Percentiles rank a stretch among this genome's conserved stretches.
phyloP scores from a whole-genome alignment of 352 stramenopile species.

The Blastocystis sp. region DNA sequence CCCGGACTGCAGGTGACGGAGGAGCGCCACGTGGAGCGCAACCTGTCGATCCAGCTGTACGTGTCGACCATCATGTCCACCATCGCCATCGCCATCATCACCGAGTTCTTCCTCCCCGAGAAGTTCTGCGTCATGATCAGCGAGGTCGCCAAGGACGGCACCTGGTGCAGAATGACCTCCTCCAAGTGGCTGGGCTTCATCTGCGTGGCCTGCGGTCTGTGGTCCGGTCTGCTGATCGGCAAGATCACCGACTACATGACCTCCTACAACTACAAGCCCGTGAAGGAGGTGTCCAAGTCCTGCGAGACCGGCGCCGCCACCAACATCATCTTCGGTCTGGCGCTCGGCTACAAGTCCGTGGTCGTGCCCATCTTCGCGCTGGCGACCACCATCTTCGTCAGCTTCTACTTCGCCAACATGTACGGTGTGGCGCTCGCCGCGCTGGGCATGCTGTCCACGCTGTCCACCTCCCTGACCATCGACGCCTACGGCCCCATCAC shows the following conservation, averaged over 20 bases:
- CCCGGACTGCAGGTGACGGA: conserved; percentile 80
- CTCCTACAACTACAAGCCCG: conserved; percentile 91
- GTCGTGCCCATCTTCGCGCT: conserved; percentile 97
- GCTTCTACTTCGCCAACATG: conserved; percentile 91
- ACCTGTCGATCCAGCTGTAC: conserved; percentile 96
- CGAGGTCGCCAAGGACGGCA: neutral
- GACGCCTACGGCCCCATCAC: conserved; percentile 98
- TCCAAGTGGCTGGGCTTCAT: conserved; percentile 82
- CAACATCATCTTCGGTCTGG: conserved; percentile 99
- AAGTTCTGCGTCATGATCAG: conserved; percentile 69
- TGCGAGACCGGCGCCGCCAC: conserved; percentile 96
- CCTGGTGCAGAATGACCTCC: conserved; percentile 80
- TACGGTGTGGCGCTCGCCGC: conserved; percentile 92
- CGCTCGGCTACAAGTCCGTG: conserved; percentile 96
- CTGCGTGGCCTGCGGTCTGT: conserved; percentile 89
- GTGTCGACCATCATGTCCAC: conserved; percentile 92
- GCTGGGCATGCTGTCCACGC: conserved; percentile 96
- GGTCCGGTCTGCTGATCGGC: conserved; percentile 93
- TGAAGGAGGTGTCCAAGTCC: conserved; percentile 88
- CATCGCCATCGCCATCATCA: conserved; percentile 74
- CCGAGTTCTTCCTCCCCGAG: conserved; percentile 85
- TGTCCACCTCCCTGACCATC: conserved; percentile 95
- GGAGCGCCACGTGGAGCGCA: conserved; percentile 90
- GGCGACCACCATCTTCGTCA: conserved; percentile 91
- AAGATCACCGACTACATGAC: conserved; percentile 99